A percentile compares a stretch with the other conserved stretches of the same genome.
These are phyloP conservation scores for Russula sp. DNA, from an alignment of 768 basidiomycete species.

Conservation along the genomic window DNA sequence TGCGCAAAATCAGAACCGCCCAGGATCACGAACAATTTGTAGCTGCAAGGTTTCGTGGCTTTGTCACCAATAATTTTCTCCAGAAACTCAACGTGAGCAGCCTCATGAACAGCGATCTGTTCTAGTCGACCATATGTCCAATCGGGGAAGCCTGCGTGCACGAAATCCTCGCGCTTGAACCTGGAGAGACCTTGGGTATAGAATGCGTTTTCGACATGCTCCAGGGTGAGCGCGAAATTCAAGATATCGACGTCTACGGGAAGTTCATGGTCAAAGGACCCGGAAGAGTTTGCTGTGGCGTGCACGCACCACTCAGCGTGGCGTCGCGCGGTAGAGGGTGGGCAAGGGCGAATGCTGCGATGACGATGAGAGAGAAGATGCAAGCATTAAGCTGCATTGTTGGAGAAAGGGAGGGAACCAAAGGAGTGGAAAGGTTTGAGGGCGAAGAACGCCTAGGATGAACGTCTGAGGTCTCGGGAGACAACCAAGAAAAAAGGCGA, in stretches of 20 bases:
- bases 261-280: not conserved
- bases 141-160: conserved; percentile 38
- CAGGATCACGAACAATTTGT: conserved; percentile 36
- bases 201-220: conserved; percentile 40
- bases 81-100: conserved; percentile 43
- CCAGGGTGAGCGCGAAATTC: conserved; percentile 40
- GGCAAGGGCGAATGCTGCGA: conserved; percentile 12
- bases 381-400: conserved; percentile 19
- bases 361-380: conserved; percentile 3
- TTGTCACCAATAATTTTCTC: conserved; percentile 37
- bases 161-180: conserved; percentile 42
- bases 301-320: conserved; percentile 19
- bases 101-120: conserved; percentile 44
- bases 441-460: conserved; percentile 11
- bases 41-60: conserved; percentile 42
- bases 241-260: conserved; percentile 34
- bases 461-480: conserved; percentile 1
- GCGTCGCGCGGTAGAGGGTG: conserved; percentile 22
- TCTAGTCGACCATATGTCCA: conserved; percentile 40
- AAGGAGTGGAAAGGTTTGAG: conserved; percentile 26
- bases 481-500: conserved; percentile 14
- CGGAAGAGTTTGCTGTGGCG: not conserved
- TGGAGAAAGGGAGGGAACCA: not conserved
- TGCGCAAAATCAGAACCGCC: conserved; percentile 1
- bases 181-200: conserved; percentile 38